Evolutionary conservation across 2,329 filamentous ascomycete species (phyloP), one percentile per base, ranked within the genome.

Genomic region (Fonsecaea nubica): DNA sequence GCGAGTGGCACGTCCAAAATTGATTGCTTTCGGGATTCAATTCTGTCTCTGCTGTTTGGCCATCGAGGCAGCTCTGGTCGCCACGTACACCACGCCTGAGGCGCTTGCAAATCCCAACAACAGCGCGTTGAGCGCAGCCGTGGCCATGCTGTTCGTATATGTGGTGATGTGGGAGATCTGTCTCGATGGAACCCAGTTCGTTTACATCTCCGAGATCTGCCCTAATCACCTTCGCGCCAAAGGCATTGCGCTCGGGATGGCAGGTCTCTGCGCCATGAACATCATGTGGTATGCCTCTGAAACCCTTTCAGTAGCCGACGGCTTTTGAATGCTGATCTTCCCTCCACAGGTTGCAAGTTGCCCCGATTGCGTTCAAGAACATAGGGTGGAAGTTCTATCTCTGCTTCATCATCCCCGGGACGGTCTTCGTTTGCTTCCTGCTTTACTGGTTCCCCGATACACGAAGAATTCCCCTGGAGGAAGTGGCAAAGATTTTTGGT

Each of bases 91-190:
- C 25, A 38, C 12, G 13, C 52, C 55, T 10, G 61, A 64, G 13
- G 52, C 38, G 4, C 52, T 66, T 12, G 48, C 35, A 4, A 18
- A 52, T 15, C 64, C 64, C 6, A 69, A 69, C 32, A 15, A 36
- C 10, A 42, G 25, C 33, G 66, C 63, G 4, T 59, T 69, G 2
- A 25, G 53, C 7, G 62, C 60, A n/a, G 58, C 54, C 7, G 62
- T 71, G 12, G 87, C 91, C 68, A 94, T 95, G 82, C 93, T 94
- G 6, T 67, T 61, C 36, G 10, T 63, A 9, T 54, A 63, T 21
- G 40, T 53, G 10, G 32, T 63, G 8, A 48, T 13, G 4, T 66
- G 62, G 32, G 21, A 66, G 21, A 15, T 30, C 36, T 38, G 18
- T 38, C 61, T 69, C 15, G 66, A 68, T 36, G 66, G 68, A 21